Percentiles rank a stretch among this genome's conserved stretches.
phyloP scores from a whole-genome alignment of 257 asterid species.

The Solanum arcanum region DNA sequence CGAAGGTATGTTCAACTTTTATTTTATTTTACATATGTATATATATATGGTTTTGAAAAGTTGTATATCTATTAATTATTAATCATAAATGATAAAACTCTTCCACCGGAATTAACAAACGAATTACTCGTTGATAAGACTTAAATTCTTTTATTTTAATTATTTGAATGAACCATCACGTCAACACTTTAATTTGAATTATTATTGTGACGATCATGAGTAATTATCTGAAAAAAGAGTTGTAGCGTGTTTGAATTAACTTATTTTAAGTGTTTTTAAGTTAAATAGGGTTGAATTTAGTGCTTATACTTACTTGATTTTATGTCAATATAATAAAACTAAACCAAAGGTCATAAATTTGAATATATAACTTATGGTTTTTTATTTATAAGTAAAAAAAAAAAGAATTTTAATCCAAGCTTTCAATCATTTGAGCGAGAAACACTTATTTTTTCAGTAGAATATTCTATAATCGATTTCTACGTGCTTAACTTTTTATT shows the following conservation, averaged over 20 bases:
- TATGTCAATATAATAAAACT: no score
- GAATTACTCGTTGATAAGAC: not conserved
- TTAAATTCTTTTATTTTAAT: not conserved
- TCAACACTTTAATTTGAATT: not conserved
- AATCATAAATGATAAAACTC: not conserved
- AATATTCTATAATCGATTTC: no score
- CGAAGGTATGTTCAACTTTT: not conserved
- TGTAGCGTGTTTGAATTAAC: rapidly evolving
- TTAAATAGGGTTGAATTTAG: not conserved
- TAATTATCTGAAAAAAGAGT: not conserved
- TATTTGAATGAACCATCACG: not conserved
- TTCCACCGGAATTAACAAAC: not conserved
- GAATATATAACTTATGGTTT: not conserved
- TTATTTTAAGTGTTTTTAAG: not conserved
- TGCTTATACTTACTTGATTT: no score
- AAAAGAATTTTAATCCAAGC: no score
- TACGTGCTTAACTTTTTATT: not conserved
- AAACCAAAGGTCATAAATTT: no score
- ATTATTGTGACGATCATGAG: not conserved
- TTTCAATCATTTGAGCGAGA: not conserved
- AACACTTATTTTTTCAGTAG: no score
- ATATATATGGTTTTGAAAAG: not conserved
- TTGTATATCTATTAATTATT: not conserved
- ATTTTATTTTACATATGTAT: not conserved
- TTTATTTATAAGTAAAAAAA: not conserved